phyloP scores from a whole-genome alignment of 495 filamentous ascomycete genomes.

The Aspergillus cavernicola region DNA sequence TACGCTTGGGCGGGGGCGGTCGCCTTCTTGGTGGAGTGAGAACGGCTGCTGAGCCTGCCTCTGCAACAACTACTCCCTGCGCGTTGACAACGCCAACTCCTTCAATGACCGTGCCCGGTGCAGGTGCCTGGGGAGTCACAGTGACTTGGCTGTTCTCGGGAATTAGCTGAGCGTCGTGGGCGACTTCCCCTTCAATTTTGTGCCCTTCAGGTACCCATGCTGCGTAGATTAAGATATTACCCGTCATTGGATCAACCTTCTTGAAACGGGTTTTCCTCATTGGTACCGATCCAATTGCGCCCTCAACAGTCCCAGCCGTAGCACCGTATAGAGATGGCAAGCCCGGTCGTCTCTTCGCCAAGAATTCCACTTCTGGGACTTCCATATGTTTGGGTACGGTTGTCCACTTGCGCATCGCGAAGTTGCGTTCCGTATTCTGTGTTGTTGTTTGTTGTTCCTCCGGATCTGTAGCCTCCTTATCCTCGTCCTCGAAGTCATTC shows the following conservation, averaged over 20 bases:
- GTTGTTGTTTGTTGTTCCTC: conserved; percentile 33
- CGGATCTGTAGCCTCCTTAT: conserved; percentile 47
- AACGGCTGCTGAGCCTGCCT: conserved; percentile 40
- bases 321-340: conserved; percentile 52
- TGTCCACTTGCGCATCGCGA: conserved; percentile 73
- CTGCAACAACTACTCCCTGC: conserved; percentile 58
- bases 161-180: conserved; percentile 46
- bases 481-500: conserved; percentile 43
- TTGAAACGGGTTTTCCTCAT: conserved; percentile 76
- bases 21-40: conserved; percentile 52
- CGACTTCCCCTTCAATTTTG: conserved; percentile 74
- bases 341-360: conserved; percentile 86
- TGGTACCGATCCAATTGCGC: conserved; percentile 34
- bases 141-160: conserved; percentile 29
- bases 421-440: conserved; percentile 50
- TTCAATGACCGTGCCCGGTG: conserved; percentile 58
- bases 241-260: conserved; percentile 64
- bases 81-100: conserved; percentile 59
- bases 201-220: conserved; percentile 78
- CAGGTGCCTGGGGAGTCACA: conserved; percentile 45
- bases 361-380: conserved; percentile 68
- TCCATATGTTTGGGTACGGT: conserved; percentile 74
- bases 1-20: conserved; percentile 73
- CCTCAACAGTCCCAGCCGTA: conserved; percentile 41
- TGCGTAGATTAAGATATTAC: conserved; percentile 76